phyloP scores from a whole-genome alignment of 192 early-diverging fungal species.

The Coemansia sp. region DNA sequence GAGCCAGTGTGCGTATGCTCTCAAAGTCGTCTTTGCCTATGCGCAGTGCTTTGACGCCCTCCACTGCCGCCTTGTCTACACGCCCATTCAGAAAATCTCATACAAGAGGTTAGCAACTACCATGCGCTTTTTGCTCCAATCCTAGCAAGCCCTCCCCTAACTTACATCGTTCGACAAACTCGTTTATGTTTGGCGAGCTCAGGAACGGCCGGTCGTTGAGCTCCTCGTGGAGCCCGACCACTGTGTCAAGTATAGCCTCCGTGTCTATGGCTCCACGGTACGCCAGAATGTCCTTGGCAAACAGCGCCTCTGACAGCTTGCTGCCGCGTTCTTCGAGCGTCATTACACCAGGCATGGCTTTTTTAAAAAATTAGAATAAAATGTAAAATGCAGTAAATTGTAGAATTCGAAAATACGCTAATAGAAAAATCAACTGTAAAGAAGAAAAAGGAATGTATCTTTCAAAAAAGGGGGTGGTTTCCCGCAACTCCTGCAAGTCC shows the following conservation, averaged over 20 bases:
- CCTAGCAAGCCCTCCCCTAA: background rate
- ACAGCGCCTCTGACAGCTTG: constrained; percentile 27
- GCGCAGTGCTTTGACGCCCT: constrained; percentile 29
- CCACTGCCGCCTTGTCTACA: constrained; percentile 31
- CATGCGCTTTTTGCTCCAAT: background rate
- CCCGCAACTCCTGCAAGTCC: background rate
- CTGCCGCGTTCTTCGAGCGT: constrained; percentile 40
- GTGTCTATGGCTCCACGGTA: constrained; percentile 50
- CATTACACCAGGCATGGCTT: constrained; percentile 18
- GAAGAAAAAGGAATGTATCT: background rate
- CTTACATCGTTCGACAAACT: constrained; percentile 50
- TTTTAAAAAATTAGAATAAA: background rate
- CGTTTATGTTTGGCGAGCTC: constrained; percentile 37
- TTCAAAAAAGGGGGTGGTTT: background rate
- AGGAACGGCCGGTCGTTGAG: constrained; percentile 39
- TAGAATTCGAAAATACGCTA: background rate
- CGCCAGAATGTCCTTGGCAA: constrained; percentile 36
- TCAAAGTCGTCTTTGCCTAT: constrained; percentile 48
- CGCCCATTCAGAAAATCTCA: too few relatives aligned
- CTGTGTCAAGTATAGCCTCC: constrained; percentile 39
- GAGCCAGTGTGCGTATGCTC: constrained; percentile 45
- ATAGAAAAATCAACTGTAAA: background rate
- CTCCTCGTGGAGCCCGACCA: constrained; percentile 44
- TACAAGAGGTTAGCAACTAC: background rate
- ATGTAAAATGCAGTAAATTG: background rate